Conservation (phyloP, 306 rosid genomes). For the Benincasa hispida region DNA sequence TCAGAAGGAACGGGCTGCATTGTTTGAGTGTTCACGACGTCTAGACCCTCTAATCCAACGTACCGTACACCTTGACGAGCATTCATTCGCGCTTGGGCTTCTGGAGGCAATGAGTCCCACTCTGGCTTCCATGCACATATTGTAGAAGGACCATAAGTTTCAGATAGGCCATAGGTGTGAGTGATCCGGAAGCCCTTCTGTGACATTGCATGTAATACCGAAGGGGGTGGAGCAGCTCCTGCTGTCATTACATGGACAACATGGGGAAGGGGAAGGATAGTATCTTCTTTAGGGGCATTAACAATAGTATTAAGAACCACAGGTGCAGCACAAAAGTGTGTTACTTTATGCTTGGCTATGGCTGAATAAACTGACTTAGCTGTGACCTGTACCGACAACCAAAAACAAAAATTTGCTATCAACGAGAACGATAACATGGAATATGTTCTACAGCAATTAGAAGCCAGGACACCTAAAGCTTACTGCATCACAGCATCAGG, state of each 20-base stretch:
- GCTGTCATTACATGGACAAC: conserved; percentile 72
- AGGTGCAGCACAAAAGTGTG: conserved; percentile 95
- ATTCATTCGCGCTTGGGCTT: conserved; percentile 46
- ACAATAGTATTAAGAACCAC: conserved; percentile 79
- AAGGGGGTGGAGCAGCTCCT: conserved; percentile 92
- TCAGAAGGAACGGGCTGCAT: conserved; percentile 73
- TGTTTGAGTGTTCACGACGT: conserved; percentile 44
- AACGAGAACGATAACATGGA: neutral
- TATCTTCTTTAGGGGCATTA: conserved; percentile 54
- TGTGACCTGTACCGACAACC: conserved; percentile 35
- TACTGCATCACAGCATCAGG: neutral
- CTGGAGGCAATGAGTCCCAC: conserved; percentile 62
- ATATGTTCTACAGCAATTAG: neutral
- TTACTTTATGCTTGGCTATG: conserved; percentile 54
- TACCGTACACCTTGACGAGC: conserved; percentile 88
- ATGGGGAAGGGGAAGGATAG: conserved; percentile 80
- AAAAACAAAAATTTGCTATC: neutral
- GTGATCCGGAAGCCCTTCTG: conserved; percentile 67
- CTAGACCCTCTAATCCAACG: conserved; percentile 59
- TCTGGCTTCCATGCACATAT: conserved; percentile 94
- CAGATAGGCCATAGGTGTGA: conserved; percentile 88
- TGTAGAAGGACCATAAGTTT: conserved; percentile 79
- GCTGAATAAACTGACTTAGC: conserved; percentile 68
- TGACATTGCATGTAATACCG: conserved; percentile 60
- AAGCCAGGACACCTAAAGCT: neutral